phyloP scores from a whole-genome alignment of 345 rosid species.

The Hypericum perforatum region DNA sequence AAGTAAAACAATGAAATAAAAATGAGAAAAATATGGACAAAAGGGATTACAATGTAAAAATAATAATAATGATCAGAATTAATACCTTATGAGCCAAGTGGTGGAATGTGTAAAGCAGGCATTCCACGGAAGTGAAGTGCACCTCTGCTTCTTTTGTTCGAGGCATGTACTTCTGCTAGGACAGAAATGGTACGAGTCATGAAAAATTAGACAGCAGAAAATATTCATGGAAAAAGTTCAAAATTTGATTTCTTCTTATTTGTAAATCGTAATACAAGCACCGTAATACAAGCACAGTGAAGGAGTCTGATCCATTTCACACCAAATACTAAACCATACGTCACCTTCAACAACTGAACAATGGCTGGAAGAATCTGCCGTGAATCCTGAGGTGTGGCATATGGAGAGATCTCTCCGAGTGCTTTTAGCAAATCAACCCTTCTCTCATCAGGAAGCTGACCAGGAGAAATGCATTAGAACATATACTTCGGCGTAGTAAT shows the following conservation, averaged over 20 bases:
- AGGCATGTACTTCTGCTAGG: conserved; percentile 85
- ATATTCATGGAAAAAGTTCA: no score
- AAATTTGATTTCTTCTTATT: no score
- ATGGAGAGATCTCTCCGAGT: conserved; percentile 86
- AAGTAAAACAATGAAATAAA: conserved; percentile 20
- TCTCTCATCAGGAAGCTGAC: conserved; percentile 92
- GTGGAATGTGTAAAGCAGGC: conserved; percentile 80
- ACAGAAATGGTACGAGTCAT: conserved; percentile 9
- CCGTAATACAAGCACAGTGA: background rate
- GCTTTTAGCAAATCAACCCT: conserved; percentile 95
- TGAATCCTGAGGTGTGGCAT: conserved; percentile 82
- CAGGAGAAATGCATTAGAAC: conserved; percentile 7
- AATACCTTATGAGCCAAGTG: conserved; percentile 88
- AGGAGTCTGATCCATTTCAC: background rate
- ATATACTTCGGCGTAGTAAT: background rate
- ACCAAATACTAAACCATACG: background rate
- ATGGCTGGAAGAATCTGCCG: conserved; percentile 88
- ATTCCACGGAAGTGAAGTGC: conserved; percentile 91
- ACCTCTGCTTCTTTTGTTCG: conserved; percentile 83
- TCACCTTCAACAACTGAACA: conserved; percentile 82
- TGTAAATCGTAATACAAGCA: no score
- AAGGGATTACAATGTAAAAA: conserved; percentile 1
- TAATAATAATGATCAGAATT: conserved; percentile 5
- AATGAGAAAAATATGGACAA: conserved; percentile 1
- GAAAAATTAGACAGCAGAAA: no score